Percentiles rank a stretch among this genome's conserved stretches.
These are phyloP conservation scores for Symbiodinium pilosum DNA, from an alignment of 73 alveolate genomes.

Conservation along the genomic window DNA sequence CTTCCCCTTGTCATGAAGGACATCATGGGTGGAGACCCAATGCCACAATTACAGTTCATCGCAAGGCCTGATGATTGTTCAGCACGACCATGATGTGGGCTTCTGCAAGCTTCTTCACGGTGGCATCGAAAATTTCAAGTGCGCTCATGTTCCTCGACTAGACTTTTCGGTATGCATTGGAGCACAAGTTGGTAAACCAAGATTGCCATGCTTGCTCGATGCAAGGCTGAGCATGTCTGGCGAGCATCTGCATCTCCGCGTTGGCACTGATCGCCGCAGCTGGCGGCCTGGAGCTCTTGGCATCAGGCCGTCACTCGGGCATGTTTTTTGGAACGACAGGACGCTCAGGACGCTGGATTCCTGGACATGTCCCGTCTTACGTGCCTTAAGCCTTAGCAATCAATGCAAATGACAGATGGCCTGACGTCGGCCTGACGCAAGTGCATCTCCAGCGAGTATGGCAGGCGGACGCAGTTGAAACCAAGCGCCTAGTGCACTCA, in stretches of 20 bases:
- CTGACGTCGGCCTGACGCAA: constrained; percentile 20
- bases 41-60: too few relatives aligned
- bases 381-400: too few relatives aligned
- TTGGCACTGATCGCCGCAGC: not conserved
- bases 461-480: constrained; percentile 76
- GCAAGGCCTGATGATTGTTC: constrained; percentile 70
- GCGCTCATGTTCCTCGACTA: constrained; percentile 68
- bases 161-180: not conserved
- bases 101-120: constrained; percentile 13
- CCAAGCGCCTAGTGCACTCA: constrained; percentile 21
- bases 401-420: too few relatives aligned
- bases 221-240: too few relatives aligned
- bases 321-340: not conserved
- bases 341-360: not conserved
- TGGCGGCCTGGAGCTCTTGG: not conserved
- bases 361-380: not conserved
- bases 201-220: not conserved
- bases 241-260: not conserved
- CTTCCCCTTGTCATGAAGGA: constrained; percentile 2
- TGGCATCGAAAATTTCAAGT: constrained; percentile 39
- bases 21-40: too few relatives aligned
- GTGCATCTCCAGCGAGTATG: constrained; percentile 86
- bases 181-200: not conserved
- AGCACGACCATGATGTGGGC: constrained; percentile 73
- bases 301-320: not conserved